These are phyloP conservation scores for Trametes hirsuta DNA, from an alignment of 1,284 basidiomycete species.

Conservation along the genomic window DNA sequence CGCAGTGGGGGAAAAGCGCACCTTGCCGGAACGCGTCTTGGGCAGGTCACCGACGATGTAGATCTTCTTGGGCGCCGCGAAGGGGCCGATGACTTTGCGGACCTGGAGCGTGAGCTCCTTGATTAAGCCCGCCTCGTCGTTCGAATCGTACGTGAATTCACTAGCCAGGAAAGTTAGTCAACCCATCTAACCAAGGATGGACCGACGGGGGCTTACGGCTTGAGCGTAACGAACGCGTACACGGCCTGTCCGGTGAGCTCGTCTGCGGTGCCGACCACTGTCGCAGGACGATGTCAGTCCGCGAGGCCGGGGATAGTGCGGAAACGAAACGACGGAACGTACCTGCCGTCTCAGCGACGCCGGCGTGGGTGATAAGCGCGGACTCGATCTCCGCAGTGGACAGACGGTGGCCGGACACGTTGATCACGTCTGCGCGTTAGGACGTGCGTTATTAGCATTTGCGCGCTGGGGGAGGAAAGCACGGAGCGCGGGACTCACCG, in stretches of 20 bases:
- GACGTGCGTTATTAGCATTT: slow-evolving; percentile 31
- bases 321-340: slow-evolving; percentile 18
- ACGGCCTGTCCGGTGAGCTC: slow-evolving; percentile 91
- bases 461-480: not conserved
- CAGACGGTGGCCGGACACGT: slow-evolving; percentile 95
- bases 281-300: slow-evolving; percentile 2
- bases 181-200: not conserved
- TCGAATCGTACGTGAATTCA: slow-evolving; percentile 78
- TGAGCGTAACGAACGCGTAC: slow-evolving; percentile 83
- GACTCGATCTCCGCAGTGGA: slow-evolving; percentile 98
- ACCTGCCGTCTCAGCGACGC: slow-evolving; percentile 93
- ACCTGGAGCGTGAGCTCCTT: slow-evolving; percentile 96
- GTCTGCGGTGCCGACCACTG: slow-evolving; percentile 86
- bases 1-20: slow-evolving; percentile 36
- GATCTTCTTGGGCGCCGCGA: slow-evolving; percentile 94
- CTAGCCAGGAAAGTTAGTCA: slow-evolving; percentile 39
- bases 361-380: slow-evolving; percentile 91
- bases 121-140: slow-evolving; percentile 70
- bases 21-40: slow-evolving; percentile 97
- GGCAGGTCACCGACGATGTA: slow-evolving; percentile 87
- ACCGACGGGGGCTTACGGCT: slow-evolving; percentile 44
- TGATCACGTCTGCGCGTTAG: slow-evolving; percentile 75
- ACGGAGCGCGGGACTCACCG: slow-evolving; percentile 53
- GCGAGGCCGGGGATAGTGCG: slow-evolving; percentile 1
- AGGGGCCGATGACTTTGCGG: slow-evolving; percentile 94